Evolutionary conservation across 177 flowering plant species (phyloP), one percentile per base, ranked within the genome.

Genomic region (Vitis hybrid): DNA sequence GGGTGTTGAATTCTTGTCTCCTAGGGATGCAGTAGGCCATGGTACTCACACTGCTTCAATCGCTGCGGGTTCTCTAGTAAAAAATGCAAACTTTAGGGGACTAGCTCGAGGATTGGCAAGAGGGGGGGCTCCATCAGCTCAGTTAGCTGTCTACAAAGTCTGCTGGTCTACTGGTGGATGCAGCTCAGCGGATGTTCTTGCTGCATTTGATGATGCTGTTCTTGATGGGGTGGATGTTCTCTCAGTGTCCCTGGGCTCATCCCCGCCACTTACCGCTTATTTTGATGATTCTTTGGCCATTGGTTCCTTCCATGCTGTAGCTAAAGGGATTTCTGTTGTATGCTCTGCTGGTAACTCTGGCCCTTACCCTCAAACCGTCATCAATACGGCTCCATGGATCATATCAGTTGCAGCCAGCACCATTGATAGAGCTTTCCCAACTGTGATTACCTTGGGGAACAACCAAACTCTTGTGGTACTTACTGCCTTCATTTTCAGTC

Each of bases 321-420:
- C 83, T 19, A 80, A 77, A 71, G 91, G 89, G 51, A 83, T 88
- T 21, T 35, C 77, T 56, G 90, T 86, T 0, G 81, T 86, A 3
- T 81, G 82, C 73, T 80, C 90, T 4, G 90, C 76, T 21, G 92
- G 92, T 14, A 88, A 88, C 65, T 67, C 79, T 21, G 89, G 91
- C 55, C 83, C 90, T 68, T 70, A 60, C 35, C 67, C 85, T 51
- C 82, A 83, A 48, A 77, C 88, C 3, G 86, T 84, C 12, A 67
- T 68, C 51, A 83, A 83, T 60, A 77, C 83, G 8, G 90, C 92
- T 52, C 92, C 92, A 6, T 85, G 92, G 92, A 35, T 85, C 18
- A 56, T 85, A 49, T 78, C 88, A 18, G 88, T 88, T 66, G 90
- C 86, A 2, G 92, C 92, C 19, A 84, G 86, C 76, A 83, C 91